phyloP scores from a whole-genome alignment of 495 filamentous ascomycete genomes.

The Tetracladium marchalianum region DNA sequence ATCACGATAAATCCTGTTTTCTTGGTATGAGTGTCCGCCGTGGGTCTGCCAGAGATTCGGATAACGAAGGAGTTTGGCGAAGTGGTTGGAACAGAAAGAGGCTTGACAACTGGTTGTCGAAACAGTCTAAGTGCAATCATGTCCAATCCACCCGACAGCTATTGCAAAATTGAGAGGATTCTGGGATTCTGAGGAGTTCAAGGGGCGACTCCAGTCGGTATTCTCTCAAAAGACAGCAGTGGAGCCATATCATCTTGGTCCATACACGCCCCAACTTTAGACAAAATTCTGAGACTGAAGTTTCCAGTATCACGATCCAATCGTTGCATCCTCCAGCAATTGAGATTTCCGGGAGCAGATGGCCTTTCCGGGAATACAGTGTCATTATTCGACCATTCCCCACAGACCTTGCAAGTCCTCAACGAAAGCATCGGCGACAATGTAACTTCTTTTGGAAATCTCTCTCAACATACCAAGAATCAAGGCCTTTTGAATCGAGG shows the following conservation, averaged over 20 bases:
- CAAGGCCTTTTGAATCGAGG: conserved; percentile 5
- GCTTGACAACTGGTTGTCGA: conserved; percentile 1
- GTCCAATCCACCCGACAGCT: not conserved
- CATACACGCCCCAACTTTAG: too few species aligned
- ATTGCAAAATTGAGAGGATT: too few species aligned
- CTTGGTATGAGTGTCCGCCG: conserved; percentile 4
- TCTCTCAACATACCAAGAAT: conserved; percentile 16
- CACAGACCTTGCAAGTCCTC: conserved; percentile 6
- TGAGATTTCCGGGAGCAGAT: too few species aligned
- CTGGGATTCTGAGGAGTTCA: too few species aligned
- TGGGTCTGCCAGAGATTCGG: not conserved
- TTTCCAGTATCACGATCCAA: too few species aligned
- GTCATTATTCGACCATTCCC: not conserved
- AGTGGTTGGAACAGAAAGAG: conserved; percentile 4
- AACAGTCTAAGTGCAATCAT: not conserved
- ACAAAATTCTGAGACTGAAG: too few species aligned
- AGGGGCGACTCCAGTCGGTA: too few species aligned
- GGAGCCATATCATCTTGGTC: too few species aligned
- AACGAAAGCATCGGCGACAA: conserved; percentile 12
- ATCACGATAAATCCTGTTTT: conserved; percentile 1
- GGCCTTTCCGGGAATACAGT: too few species aligned
- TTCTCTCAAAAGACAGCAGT: too few species aligned
- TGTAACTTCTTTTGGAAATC: conserved; percentile 8
- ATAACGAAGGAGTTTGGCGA: conserved; percentile 1
- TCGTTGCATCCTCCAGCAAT: too few species aligned